These are phyloP conservation scores for Tylopilus intermedius DNA, from an alignment of 768 basidiomycete species.

Conservation along the genomic window DNA sequence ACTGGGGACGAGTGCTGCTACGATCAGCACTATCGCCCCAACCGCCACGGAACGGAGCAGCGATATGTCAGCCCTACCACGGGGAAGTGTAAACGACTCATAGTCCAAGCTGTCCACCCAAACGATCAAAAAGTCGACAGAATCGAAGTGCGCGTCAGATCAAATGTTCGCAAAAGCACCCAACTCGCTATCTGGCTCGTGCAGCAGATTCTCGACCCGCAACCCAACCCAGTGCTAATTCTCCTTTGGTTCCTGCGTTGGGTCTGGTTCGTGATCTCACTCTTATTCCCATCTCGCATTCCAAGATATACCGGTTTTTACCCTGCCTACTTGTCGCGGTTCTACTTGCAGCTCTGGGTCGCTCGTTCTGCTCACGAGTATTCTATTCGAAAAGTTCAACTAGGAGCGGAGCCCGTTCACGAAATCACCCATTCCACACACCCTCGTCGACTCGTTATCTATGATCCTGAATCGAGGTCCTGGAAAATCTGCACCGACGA, in stretches of 20 bases:
- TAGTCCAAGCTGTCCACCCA: constrained; percentile 23
- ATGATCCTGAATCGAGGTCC: neutral
- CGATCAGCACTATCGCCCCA: too few relatives aligned
- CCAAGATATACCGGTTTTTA: constrained; percentile 7
- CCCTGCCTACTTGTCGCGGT: neutral
- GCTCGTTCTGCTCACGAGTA: constrained; percentile 20
- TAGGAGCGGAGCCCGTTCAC: neutral
- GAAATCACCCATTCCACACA: too few relatives aligned
- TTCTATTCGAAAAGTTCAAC: constrained; percentile 11
- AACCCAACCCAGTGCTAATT: too few relatives aligned
- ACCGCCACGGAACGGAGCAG: too few relatives aligned
- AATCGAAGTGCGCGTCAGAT: neutral
- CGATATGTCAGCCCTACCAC: too few relatives aligned
- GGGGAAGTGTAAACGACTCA: constrained; percentile 15
- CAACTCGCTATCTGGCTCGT: neutral
- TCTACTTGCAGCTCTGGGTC: constrained; percentile 22
- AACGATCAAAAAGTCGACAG: neutral
- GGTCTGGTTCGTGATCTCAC: constrained; percentile 10
- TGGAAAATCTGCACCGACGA: constrained; percentile 6
- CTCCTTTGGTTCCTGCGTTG: too few relatives aligned
- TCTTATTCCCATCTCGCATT: constrained; percentile 9
- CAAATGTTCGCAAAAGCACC: neutral
- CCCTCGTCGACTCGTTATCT: too few relatives aligned
- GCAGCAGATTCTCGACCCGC: too few relatives aligned
- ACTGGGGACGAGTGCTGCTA: too few relatives aligned